Conservation (phyloP, 768 basidiomycete species). For the Hirschioporus abietinus region DNA sequence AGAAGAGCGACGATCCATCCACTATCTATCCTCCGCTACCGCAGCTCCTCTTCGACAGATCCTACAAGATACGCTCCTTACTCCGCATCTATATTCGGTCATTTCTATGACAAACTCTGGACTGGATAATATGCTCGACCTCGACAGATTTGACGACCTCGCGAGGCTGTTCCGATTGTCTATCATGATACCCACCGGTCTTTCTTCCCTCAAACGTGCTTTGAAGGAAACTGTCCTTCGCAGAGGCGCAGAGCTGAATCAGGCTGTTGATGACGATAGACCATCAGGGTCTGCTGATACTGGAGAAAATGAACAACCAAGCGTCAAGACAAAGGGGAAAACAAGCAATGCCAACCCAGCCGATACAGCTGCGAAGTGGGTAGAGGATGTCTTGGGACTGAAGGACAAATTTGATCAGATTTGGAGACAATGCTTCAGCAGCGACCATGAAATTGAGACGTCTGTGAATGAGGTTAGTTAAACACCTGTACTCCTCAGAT, state of each 20-base stretch:
- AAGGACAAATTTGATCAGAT: conserved; percentile 88
- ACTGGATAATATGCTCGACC: conserved; percentile 81
- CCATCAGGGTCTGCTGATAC: conserved; percentile 22
- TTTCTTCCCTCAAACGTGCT: conserved; percentile 55
- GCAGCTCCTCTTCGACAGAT: conserved; percentile 63
- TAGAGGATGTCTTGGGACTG: conserved; percentile 81
- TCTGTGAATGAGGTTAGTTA: conserved; percentile 73
- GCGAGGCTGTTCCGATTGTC: conserved; percentile 76
- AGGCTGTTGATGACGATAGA: conserved; percentile 30
- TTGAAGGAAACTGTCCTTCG: conserved; percentile 67
- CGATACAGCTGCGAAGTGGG: conserved; percentile 80
- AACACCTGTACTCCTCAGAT: background rate
- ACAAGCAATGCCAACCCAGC: conserved; percentile 37
- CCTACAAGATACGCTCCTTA: conserved; percentile 71
- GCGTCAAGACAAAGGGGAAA: conserved; percentile 48
- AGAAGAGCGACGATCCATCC: conserved; percentile 78
- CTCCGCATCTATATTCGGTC: conserved; percentile 68
- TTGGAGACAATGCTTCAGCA: conserved; percentile 64
- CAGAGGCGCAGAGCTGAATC: conserved; percentile 79
- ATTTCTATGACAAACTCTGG: conserved; percentile 82
- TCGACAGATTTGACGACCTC: conserved; percentile 70
- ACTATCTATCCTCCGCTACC: conserved; percentile 81
- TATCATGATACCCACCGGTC: conserved; percentile 58
- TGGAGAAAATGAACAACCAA: conserved; percentile 28
- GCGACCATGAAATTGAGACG: conserved; percentile 73